Conservation (phyloP, 2,329 filamentous ascomycete species). For the Botryotinia globosa region DNA sequence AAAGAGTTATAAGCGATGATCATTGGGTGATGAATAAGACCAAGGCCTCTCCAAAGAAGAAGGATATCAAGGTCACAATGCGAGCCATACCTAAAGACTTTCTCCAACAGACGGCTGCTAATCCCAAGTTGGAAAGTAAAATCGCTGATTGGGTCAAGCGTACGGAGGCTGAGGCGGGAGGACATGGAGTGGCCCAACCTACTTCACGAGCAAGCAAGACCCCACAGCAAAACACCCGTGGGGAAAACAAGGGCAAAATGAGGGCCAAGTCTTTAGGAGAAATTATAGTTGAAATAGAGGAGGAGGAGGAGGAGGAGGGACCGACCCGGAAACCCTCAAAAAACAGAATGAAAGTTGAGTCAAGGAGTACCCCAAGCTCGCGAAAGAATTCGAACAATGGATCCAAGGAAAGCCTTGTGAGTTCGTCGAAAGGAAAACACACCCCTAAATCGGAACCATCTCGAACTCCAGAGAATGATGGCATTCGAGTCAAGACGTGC, state of each 20-base stretch:
- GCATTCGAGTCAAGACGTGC: constrained; percentile 32
- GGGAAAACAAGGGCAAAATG: constrained; percentile 12
- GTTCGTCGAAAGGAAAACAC: constrained; percentile 29
- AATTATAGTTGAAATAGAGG: constrained; percentile 18
- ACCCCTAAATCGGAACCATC: constrained; percentile 44
- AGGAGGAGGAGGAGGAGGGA: constrained; percentile 12
- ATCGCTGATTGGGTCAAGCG: constrained; percentile 58
- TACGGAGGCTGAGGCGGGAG: constrained; percentile 22
- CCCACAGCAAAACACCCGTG: constrained; percentile 16
- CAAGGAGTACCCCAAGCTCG: constrained; percentile 9
- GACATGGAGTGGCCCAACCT: background rate
- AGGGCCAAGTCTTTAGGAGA: constrained; percentile 17
- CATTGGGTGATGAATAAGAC: constrained; percentile 67
- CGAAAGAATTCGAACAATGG: constrained; percentile 25
- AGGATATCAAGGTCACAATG: constrained; percentile 14
- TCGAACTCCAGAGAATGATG: constrained; percentile 29
- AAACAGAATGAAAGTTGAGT: background rate
- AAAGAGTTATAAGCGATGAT: constrained; percentile 88
- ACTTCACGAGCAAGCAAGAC: background rate
- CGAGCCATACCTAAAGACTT: constrained; percentile 55
- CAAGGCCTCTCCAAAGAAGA: constrained; percentile 46
- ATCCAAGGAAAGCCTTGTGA: constrained; percentile 16
- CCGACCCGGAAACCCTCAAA: constrained; percentile 1
- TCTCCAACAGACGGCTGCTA: constrained; percentile 50
- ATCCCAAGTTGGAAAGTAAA: constrained; percentile 56